A percentile compares a stretch with the other conserved stretches of the same genome.
These are phyloP conservation scores for Gentiana straminea DNA, from an alignment of 257 asterid species.

Conservation along the genomic window DNA sequence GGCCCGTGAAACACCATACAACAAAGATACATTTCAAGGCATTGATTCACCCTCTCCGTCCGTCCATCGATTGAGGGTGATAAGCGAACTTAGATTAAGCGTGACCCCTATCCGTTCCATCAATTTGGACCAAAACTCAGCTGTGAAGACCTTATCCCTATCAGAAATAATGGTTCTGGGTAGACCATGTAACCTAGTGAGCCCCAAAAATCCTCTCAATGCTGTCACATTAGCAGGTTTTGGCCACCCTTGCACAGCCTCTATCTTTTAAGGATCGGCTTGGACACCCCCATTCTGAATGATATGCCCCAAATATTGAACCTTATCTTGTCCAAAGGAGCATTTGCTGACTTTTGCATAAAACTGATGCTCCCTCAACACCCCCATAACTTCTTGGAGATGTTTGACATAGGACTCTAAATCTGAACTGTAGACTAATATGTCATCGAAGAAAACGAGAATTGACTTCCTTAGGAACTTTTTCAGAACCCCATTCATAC, in stretches of 20 bases:
- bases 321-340: background rate
- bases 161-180: too few species aligned
- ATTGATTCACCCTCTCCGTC: background rate
- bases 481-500: background rate
- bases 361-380: background rate
- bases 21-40: background rate
- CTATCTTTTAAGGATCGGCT: background rate
- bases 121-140: too few species aligned
- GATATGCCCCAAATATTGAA: slow-evolving; percentile 1
- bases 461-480: background rate
- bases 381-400: background rate
- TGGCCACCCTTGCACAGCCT: background rate
- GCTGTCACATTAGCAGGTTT: background rate
- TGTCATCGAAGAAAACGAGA: slow-evolving; percentile 2
- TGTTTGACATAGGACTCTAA: background rate
- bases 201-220: background rate
- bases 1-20: background rate
- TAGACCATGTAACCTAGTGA: background rate
- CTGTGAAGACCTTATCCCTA: too few species aligned
- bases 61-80: slow-evolving; percentile 1
- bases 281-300: background rate
- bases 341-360: background rate
- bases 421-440: background rate
- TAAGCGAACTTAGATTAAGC: background rate
- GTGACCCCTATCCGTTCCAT: background rate